Percentiles rank a stretch among this genome's conserved stretches.
Conservation (phyloP, 2,329 filamentous ascomycete species). For the Cercospora sp. region DNA sequence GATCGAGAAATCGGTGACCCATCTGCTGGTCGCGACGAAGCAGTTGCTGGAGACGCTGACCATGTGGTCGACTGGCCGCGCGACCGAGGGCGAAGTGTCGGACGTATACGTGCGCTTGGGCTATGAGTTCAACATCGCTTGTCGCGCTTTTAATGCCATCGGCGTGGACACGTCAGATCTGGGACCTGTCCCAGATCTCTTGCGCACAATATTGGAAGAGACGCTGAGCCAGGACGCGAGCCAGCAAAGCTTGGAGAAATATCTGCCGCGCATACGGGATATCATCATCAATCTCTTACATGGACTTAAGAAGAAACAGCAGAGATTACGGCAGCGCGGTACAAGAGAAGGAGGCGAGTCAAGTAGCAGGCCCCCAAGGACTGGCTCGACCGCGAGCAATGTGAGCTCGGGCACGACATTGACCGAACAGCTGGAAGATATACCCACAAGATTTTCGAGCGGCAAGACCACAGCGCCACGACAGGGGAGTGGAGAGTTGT, state of each 20-base stretch:
- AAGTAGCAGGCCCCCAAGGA: conserved; percentile 37
- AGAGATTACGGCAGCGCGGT: conserved; percentile 68
- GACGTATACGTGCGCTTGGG: conserved; percentile 97
- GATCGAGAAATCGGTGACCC: conserved; percentile 98
- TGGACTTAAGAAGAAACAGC: conserved; percentile 94
- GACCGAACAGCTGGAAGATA: conserved; percentile 49
- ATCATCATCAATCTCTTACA: conserved; percentile 98
- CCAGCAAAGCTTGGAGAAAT: conserved; percentile 88
- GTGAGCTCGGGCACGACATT: conserved; percentile 47
- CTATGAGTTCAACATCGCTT: conserved; percentile 99
- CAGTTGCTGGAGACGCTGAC: conserved; percentile 96
- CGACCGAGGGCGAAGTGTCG: conserved; percentile 91
- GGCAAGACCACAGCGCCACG: conserved; percentile 43
- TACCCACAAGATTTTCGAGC: conserved; percentile 43
- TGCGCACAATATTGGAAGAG: conserved; percentile 89
- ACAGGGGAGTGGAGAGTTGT: conserved; percentile 44
- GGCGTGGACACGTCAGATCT: conserved; percentile 93
- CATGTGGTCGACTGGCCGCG: conserved; percentile 91
- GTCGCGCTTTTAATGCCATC: conserved; percentile 92
- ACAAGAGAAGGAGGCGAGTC: conserved; percentile 40
- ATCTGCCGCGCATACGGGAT: conserved; percentile 89
- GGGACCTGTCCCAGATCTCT: conserved; percentile 88
- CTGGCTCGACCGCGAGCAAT: conserved; percentile 51
- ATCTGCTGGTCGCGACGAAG: conserved; percentile 95
- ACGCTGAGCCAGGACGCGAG: conserved; percentile 96